Conservation (phyloP, 2,329 filamentous ascomycete species). For the Aspergillus novoparasiticus region DNA sequence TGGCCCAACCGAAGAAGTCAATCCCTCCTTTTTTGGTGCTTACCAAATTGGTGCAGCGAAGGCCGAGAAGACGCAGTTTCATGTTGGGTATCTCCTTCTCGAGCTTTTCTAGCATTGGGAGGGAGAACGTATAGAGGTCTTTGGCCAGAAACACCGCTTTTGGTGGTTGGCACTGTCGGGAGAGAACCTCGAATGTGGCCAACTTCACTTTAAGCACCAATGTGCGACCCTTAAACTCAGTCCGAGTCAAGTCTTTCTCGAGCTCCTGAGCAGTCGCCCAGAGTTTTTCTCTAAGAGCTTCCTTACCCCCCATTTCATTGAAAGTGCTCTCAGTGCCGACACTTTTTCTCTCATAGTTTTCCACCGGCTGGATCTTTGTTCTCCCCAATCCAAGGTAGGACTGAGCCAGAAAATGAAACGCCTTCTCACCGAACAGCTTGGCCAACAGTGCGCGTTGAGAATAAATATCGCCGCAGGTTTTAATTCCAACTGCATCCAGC, state of each 20-base stretch:
- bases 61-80: slow-evolving; percentile 81
- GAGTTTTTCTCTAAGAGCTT: slow-evolving; percentile 73
- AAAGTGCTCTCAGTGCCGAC: slow-evolving; percentile 95
- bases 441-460: slow-evolving; percentile 71
- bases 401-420: slow-evolving; percentile 80
- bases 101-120: slow-evolving; percentile 82
- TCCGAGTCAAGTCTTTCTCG: slow-evolving; percentile 78
- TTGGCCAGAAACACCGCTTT: slow-evolving; percentile 72
- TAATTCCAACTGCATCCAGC: slow-evolving; percentile 81
- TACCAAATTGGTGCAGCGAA: slow-evolving; percentile 84
- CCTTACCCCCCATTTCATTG: slow-evolving; percentile 70
- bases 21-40: slow-evolving; percentile 80
- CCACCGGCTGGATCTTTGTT: slow-evolving; percentile 80
- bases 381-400: slow-evolving; percentile 85
- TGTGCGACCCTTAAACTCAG: slow-evolving; percentile 86
- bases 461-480: slow-evolving; percentile 87
- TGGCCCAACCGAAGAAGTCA: slow-evolving; percentile 71
- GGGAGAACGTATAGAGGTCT: slow-evolving; percentile 77
- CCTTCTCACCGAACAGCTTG: slow-evolving; percentile 87
- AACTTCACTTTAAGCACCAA: slow-evolving; percentile 90
- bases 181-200: slow-evolving; percentile 89
- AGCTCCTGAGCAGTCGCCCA: slow-evolving; percentile 80
- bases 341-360: slow-evolving; percentile 89
- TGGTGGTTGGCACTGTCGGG: slow-evolving; percentile 72
- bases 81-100: slow-evolving; percentile 80